Base-by-base conservation (phyloP, 2,329 filamentous ascomycete genomes). In the Emergomyces africanus region DNA sequence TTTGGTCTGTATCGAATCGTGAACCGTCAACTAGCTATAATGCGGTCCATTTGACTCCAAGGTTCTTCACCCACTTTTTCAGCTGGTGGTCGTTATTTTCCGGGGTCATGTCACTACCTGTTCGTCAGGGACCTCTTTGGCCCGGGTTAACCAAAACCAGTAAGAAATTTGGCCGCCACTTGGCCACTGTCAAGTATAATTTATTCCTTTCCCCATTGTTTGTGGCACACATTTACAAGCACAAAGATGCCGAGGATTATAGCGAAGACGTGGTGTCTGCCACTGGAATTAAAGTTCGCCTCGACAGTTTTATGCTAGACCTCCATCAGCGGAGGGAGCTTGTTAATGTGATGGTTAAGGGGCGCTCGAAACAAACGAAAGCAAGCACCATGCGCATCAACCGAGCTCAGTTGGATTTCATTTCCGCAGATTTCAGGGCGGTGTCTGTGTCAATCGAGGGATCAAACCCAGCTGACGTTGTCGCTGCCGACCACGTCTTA, bases 161-260 rank as follows among this genome's bases (percentile, higher is more conserved):
- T 78, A 99, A 99, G 76, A 99, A 99, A 71, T 99, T 99, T 71
- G 92, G 92, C 15, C 84, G 94, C 55, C 95, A 99, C 73, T 78
- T 99, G 62, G 92, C 90, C n/a, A 99, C 95, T 9, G 91, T 99
- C 78, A 99, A 99, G 77, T 97, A 97, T 76, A 96, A 92, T 63
- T 77, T 99, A 25, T 80, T 97, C 2, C 78, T 99, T 18, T 95
- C 94, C 1, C 94, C 94, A 0, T 77, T 99, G 1, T 99, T 95
- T 72, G 83, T 99, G 63, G 95, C 91, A 66, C 94, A 99, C 67
- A 90, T 99, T 37, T 99, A 99, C 77, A 97, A 96, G 72, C 94
- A 99, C 76, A 96, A 96, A 71, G 94, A 99, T 68, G 84, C 84
- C 0, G 92, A 96, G 68, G 90, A 96, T 61, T 88, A 89, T 68